Conservation (phyloP, 768 basidiomycete genomes). For the Clavulina sp. region DNA sequence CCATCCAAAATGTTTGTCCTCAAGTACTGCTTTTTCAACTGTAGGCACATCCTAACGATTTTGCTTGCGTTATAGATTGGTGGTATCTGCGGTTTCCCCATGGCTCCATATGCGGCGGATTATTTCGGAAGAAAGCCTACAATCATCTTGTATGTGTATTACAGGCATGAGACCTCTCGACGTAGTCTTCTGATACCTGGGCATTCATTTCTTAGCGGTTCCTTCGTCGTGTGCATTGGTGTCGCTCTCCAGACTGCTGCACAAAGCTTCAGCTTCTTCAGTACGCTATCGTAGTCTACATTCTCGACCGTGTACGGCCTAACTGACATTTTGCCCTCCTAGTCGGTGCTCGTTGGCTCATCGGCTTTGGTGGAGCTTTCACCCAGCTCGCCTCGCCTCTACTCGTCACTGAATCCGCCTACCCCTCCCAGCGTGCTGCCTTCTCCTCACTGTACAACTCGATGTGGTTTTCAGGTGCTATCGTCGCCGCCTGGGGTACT, state of each 20-base stretch:
- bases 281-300: too few species aligned
- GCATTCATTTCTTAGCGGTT: conserved; percentile 33
- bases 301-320: not conserved
- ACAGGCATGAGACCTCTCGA: not conserved
- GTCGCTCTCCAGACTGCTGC: conserved; percentile 46
- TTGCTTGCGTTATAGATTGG: not conserved
- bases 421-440: conserved; percentile 64
- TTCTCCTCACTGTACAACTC: conserved; percentile 69
- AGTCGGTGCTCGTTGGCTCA: conserved; percentile 42
- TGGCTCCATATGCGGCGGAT: conserved; percentile 36
- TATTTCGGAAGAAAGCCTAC: conserved; percentile 48
- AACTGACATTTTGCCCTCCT: not conserved
- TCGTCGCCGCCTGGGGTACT: conserved; percentile 68
- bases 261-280: conserved; percentile 61
- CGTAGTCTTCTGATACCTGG: not conserved
- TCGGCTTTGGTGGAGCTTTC: conserved; percentile 44
- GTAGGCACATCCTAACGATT: not conserved
- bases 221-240: not conserved
- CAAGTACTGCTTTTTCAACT: conserved; percentile 28
- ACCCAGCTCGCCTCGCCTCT: conserved; percentile 59
- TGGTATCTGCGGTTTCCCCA: not conserved
- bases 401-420: conserved; percentile 72
- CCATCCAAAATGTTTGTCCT: conserved; percentile 62
- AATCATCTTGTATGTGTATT: conserved; percentile 28
- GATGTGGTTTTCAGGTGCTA: conserved; percentile 73